Evolutionary conservation across 2,329 filamentous ascomycete species (phyloP), one percentile per base, ranked within the genome.

Genomic region (Colletotrichum salicis): DNA sequence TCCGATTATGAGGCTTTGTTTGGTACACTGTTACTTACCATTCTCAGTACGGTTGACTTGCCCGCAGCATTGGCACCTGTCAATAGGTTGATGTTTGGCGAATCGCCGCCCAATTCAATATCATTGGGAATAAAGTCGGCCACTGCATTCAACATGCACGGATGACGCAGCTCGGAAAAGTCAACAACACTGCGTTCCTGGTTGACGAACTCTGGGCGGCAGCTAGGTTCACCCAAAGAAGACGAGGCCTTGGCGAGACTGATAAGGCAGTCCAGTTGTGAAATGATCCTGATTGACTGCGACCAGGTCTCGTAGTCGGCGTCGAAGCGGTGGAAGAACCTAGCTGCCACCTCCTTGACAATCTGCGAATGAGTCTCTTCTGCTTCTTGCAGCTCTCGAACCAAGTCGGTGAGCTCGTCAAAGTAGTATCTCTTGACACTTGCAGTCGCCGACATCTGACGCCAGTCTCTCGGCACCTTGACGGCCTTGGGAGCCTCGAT

Each of bases 61-160:
- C 96, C 96, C 60, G 96, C 96, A 10, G 96, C 96, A 78, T 99
- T 99, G 72, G 96, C 96, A 79, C 96, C 96, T 1, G 96, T 99
- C 51, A 99, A 88, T 35, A 99, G 86, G 76, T 94, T 95, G 76
- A 99, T 96, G 77, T 96, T 98, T 64, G 94, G 87, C 8, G 88
- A 86, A 11, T 91, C 86, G 6, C 96, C 96, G 71, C 96, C 96
- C 3, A 99, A 90, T 71, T 90, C 90, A 74, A 99, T 90, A 79
- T 98, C 93, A 77, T 99, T 99, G 4, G 96, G 96, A 73, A 99
- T 99, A 78, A 99, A 99, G 81, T 98, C 95, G 64, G 92, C 92
- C 2, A 97, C 94, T 3, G 92, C 93, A 73, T 93, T 94, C 73
- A 95, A 87, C 89, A 99, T 97, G 84, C 96, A 99, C 3, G 96